These are phyloP conservation scores for Chlorella sp. DNA, from an alignment of 139 green algal genomes.

Conservation along the genomic window DNA sequence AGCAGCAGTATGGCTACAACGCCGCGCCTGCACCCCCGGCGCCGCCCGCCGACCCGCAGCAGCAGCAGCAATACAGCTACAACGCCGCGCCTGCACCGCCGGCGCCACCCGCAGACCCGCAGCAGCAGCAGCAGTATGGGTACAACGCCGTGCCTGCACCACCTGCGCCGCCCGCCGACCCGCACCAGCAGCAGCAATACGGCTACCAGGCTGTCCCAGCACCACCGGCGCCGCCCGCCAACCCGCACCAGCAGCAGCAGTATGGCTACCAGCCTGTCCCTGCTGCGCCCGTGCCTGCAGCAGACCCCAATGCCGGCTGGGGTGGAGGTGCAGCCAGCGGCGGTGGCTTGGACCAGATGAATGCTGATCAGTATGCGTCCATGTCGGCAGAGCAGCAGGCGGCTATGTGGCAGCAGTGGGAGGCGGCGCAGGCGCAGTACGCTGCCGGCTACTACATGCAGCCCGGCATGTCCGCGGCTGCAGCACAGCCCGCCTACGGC, in stretches of 20 bases:
- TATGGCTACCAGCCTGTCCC: not conserved
- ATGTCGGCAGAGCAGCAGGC: slow-evolving; percentile 60
- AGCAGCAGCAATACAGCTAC: slow-evolving; percentile 1
- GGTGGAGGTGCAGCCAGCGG: not conserved
- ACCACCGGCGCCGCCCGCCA: not conserved
- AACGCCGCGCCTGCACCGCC: not conserved
- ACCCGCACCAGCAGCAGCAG: not conserved
- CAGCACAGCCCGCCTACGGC: not conserved
- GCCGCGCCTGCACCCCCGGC: not conserved
- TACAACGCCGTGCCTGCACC: not conserved
- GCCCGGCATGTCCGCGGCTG: not conserved
- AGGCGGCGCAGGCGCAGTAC: slow-evolving; percentile 37
- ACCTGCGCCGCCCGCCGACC: not conserved
- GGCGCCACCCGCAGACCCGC: not conserved
- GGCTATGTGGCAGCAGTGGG: slow-evolving; percentile 60
- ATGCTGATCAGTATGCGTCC: slow-evolving; percentile 28
- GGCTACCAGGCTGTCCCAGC: not conserved
- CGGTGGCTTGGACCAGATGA: slow-evolving; percentile 21
- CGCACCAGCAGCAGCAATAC: not conserved
- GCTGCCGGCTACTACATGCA: slow-evolving; percentile 39
- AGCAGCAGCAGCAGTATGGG: not conserved
- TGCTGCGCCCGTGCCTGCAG: not conserved
- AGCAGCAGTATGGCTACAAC: not conserved
- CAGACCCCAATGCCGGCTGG: not conserved
- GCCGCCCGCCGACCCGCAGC: not conserved